Evolutionary conservation across 2,329 filamentous ascomycete species (phyloP).

Genomic region (Curvularia verruculosa): DNA sequence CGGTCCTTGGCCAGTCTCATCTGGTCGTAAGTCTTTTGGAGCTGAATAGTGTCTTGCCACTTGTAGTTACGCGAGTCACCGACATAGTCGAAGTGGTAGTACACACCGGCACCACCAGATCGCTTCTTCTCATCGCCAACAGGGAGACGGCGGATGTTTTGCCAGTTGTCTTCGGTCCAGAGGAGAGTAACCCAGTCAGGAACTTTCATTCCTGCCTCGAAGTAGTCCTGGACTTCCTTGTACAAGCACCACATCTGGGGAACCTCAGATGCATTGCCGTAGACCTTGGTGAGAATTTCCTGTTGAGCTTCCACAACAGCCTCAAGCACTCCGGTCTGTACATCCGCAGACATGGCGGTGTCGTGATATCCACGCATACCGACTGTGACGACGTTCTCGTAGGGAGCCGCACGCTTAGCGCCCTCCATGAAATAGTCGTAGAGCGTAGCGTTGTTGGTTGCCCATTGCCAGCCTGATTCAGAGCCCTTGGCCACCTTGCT

Average conservation of each 20-base stretch:
- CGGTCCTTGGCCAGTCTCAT: conserved; percentile 67
- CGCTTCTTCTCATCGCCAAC: conserved; percentile 64
- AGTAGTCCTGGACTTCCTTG: conserved; percentile 75
- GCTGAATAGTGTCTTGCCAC: conserved; percentile 68
- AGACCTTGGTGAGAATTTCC: conserved; percentile 62
- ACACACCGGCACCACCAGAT: conserved; percentile 68
- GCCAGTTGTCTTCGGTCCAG: conserved; percentile 74
- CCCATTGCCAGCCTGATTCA: conserved; percentile 67
- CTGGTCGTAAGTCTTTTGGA: conserved; percentile 70
- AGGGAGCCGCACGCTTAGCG: conserved; percentile 67
- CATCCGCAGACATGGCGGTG: conserved; percentile 63
- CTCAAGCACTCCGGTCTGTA: conserved; percentile 65
- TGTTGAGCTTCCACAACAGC: conserved; percentile 66
- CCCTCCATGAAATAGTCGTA: conserved; percentile 72
- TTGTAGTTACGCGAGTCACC: conserved; percentile 65
- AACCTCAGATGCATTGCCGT: conserved; percentile 59
- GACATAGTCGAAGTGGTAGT: conserved; percentile 70
- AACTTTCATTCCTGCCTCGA: conserved; percentile 67
- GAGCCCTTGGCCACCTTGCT: conserved; percentile 57
- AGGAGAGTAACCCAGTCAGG: conserved; percentile 70
- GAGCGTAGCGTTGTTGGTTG: conserved; percentile 71
- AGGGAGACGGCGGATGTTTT: conserved; percentile 68
- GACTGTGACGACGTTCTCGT: conserved; percentile 69
- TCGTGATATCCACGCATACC: conserved; percentile 75
- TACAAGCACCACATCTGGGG: conserved; percentile 77